Percentiles rank a stretch among this genome's conserved stretches.
phyloP scores from a whole-genome alignment of 2,329 filamentous ascomycete species.

The Emergomyces pasteurianus region DNA sequence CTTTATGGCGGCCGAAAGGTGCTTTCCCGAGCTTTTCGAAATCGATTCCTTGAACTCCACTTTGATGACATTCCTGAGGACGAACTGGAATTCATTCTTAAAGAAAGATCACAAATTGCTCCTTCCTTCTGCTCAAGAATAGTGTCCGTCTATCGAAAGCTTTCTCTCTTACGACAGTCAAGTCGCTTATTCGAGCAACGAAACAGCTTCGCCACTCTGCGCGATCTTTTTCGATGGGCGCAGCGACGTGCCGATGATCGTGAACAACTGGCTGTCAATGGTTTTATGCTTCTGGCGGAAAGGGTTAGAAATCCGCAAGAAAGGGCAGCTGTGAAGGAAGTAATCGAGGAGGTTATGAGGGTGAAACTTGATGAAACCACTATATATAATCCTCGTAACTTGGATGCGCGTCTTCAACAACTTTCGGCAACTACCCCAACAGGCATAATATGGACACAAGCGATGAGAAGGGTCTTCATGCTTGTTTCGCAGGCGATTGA shows the following conservation, averaged over 20 bases:
- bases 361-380: conserved; percentile 62
- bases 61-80: conserved; percentile 96
- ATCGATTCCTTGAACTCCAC: conserved; percentile 91
- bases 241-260: conserved; percentile 71
- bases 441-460: conserved; percentile 78
- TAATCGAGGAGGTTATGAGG: conserved; percentile 86
- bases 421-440: conserved; percentile 17
- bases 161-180: conserved; percentile 80
- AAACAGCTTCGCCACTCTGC: conserved; percentile 88
- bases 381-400: conserved; percentile 55
- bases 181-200: conserved; percentile 92
- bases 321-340: conserved; percentile 65
- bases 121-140: conserved; percentile 86
- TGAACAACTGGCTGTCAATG: conserved; percentile 80
- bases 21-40: conserved; percentile 86
- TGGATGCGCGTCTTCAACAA: conserved; percentile 45
- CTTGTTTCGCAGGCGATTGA: conserved; percentile 75
- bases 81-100: conserved; percentile 82
- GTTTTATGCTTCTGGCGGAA: conserved; percentile 92
- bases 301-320: conserved; percentile 87
- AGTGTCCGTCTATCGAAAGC: conserved; percentile 83
- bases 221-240: conserved; percentile 95
- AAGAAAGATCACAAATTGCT: conserved; percentile 76
- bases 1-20: conserved; percentile 91
- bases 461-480: conserved; percentile 84